Evolutionary conservation across 805 yeast species (phyloP).

Genomic region (Teunomyces pallodes): DNA sequence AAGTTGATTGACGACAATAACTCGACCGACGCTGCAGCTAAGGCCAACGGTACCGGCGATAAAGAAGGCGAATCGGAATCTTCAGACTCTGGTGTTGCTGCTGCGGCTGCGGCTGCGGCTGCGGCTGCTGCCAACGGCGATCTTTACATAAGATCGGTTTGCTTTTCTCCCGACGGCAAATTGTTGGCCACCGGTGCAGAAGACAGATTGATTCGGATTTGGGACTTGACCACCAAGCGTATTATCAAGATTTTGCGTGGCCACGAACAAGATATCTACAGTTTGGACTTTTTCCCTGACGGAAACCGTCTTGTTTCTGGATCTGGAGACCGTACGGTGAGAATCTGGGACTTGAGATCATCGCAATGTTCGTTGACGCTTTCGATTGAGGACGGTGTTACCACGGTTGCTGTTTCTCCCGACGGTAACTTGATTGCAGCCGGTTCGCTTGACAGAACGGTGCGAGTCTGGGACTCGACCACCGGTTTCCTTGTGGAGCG

Average conservation of each 20-base stretch:
- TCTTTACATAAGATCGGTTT: constrained; percentile 89
- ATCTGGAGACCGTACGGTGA: constrained; percentile 92
- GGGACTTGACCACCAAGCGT: constrained; percentile 87
- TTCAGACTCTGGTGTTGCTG: constrained; percentile 15
- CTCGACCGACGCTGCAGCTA: constrained; percentile 38
- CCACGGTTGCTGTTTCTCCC: constrained; percentile 96
- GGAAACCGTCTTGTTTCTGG: constrained; percentile 94
- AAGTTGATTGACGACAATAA: constrained; percentile 75
- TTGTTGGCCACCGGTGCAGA: constrained; percentile 93
- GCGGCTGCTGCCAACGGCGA: constrained; percentile 73
- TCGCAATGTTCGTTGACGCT: constrained; percentile 87
- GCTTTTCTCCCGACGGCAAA: constrained; percentile 93
- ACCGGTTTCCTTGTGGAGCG: constrained; percentile 91
- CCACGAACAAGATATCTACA: constrained; percentile 96
- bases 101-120: constrained; percentile 17
- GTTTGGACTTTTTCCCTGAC: constrained; percentile 90
- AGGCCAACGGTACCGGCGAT: constrained; percentile 13
- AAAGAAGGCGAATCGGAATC: constrained; percentile 23
- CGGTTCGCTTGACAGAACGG: constrained; percentile 92
- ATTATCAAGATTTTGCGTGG: constrained; percentile 86
- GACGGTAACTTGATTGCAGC: constrained; percentile 94
- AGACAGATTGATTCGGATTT: constrained; percentile 86
- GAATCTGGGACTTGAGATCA: constrained; percentile 91
- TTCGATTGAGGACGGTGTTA: constrained; percentile 95
- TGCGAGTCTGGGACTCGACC: constrained; percentile 94